Percentiles rank a stretch among this genome's conserved stretches.
phyloP scores from a whole-genome alignment of 495 filamentous ascomycete genomes.

The Xylaria cubensis region DNA sequence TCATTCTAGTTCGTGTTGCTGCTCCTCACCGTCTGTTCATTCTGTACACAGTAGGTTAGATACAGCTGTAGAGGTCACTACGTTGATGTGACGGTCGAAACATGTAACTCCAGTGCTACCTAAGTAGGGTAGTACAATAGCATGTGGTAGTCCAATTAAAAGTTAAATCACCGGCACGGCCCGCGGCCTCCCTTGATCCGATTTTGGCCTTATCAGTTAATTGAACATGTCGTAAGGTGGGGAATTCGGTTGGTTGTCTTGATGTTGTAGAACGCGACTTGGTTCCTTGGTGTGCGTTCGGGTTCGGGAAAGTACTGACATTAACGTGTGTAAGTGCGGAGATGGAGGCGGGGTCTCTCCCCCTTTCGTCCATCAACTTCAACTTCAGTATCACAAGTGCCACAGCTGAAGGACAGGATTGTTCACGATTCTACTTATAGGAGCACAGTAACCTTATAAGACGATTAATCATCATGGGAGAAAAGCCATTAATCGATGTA shows the following conservation, averaged over 20 bases:
- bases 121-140: not conserved
- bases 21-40: not conserved
- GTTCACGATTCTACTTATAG: not conserved
- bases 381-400: not conserved
- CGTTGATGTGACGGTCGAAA: not conserved
- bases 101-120: not conserved
- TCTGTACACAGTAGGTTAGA: not conserved
- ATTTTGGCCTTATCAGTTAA: not conserved
- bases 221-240: not conserved
- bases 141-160: not conserved
- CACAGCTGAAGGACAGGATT: not conserved
- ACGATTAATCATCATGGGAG: not conserved
- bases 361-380: not conserved
- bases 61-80: not conserved
- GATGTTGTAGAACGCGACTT: not conserved
- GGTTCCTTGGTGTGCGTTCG: not conserved
- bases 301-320: not conserved
- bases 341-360: conserved; percentile 15
- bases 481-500: conserved; percentile 25
- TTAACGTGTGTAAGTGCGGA: not conserved
- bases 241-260: not conserved
- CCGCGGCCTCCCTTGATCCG: not conserved
- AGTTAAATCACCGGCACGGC: not conserved
- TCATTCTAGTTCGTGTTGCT: not conserved
- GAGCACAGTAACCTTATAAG: not conserved